A percentile compares a stretch with the other conserved stretches of the same genome.
These are phyloP conservation scores for Vanderwaltozyma yarrowii DNA, from an alignment of 805 yeast species.

Conservation along the genomic window DNA sequence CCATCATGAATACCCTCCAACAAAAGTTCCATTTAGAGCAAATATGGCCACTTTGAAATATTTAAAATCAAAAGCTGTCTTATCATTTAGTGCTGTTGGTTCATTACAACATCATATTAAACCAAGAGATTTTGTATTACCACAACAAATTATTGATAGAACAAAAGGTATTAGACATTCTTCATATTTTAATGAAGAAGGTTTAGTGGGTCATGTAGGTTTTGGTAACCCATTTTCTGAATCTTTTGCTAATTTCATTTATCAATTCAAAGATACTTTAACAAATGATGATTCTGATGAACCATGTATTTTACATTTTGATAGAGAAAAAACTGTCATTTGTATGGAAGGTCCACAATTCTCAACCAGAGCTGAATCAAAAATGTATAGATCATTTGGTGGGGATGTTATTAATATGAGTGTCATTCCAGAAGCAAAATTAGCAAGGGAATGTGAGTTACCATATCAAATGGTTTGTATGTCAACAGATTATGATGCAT, in stretches of 20 bases:
- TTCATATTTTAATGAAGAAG: conserved; percentile 74
- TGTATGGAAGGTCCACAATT: conserved; percentile 99
- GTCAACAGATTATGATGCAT: conserved; percentile 98
- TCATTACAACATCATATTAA: conserved; percentile 79
- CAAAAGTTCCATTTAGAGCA: conserved; percentile 87
- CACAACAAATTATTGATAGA: conserved; percentile 92
- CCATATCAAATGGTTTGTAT: conserved; percentile 97
- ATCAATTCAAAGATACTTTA: conserved; percentile 47
- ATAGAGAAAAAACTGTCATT: conserved; percentile 69
- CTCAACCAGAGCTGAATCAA: conserved; percentile 93
- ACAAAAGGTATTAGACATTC: conserved; percentile 91
- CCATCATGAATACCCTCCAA: conserved; percentile 81
- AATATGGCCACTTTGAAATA: conserved; percentile 91
- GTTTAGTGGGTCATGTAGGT: conserved; percentile 94
- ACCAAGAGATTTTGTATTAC: conserved; percentile 95
- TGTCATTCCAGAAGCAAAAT: conserved; percentile 91
- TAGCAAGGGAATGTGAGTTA: conserved; percentile 95
- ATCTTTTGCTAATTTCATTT: conserved; percentile 54
- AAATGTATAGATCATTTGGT: conserved; percentile 76
- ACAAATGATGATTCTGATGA: conserved; percentile 40
- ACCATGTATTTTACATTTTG: conserved; percentile 60
- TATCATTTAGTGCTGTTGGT: conserved; percentile 95
- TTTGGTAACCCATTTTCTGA: conserved; percentile 95
- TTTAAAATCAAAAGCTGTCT: conserved; percentile 75
- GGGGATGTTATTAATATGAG: conserved; percentile 96